Percentiles rank a stretch among this genome's conserved stretches.
These are phyloP conservation scores for Zalaria sp. DNA, from an alignment of 2,329 filamentous ascomycete genomes.

Conservation along the genomic window DNA sequence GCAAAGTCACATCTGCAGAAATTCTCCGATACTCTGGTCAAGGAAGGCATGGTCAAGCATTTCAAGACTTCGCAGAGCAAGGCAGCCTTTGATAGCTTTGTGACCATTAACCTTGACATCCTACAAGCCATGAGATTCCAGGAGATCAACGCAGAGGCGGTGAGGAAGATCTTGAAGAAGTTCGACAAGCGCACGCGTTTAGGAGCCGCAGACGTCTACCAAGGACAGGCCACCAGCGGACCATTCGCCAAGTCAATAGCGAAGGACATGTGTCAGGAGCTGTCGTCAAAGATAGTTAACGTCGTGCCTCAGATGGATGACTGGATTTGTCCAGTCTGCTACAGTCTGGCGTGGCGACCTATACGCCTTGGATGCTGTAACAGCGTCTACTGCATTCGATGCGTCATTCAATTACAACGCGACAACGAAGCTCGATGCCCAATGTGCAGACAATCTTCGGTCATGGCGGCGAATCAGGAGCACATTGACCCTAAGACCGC, in stretches of 20 bases:
- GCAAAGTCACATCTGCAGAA: conserved; percentile 55
- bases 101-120: conserved; percentile 60
- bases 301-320: conserved; percentile 73
- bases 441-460: conserved; percentile 57
- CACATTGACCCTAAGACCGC: conserved; percentile 57
- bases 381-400: conserved; percentile 74
- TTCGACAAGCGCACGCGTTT: conserved; percentile 78
- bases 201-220: conserved; percentile 45
- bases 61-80: conserved; percentile 56
- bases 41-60: conserved; percentile 41
- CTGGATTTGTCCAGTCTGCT: conserved; percentile 70
- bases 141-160: conserved; percentile 65
- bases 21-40: conserved; percentile 56
- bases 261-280: conserved; percentile 59
- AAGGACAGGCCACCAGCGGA: conserved; percentile 31
- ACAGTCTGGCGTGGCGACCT: conserved; percentile 65
- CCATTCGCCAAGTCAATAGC: conserved; percentile 55
- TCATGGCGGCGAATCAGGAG: conserved; percentile 54
- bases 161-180: conserved; percentile 80
- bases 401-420: conserved; percentile 66
- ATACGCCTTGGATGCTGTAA: conserved; percentile 56
- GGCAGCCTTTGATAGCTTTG: conserved; percentile 51
- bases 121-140: conserved; percentile 72
- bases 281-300: conserved; percentile 57
- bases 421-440: conserved; percentile 56